Evolutionary conservation across 805 yeast genomes (phyloP), one percentile per base, ranked within the genome.

Genomic region (Maudiozyma saulgeensis): DNA sequence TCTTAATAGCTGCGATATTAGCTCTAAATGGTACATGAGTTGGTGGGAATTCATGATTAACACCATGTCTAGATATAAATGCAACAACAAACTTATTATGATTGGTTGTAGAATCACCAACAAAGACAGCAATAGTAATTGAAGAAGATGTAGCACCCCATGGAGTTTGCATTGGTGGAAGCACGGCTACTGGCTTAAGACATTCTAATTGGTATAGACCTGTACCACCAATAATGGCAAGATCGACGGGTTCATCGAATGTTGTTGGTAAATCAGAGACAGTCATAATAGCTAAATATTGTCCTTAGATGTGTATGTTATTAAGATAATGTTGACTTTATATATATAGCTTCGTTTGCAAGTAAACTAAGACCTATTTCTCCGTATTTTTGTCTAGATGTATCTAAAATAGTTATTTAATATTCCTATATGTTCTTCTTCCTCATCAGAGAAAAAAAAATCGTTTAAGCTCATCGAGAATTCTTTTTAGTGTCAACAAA

Each of bases 61-160:
- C 71, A 41, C 99, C 99, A 64, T 93, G 99, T 68, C 99, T 81
- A 15, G 97, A 93, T 56, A 93, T 74, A 62, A 93, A 93, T 1
- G 98, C 98, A 46, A 93, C 85, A 44, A 89, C 87, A 66, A 87
- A 81, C 15, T 55, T 55, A 16, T 49, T 43, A 28, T 28, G 3
- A 28, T 8, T 28, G 6, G 5, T 16, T 9, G 47, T 45, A 6
- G 44, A 13, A 19, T 39, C n/a, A 26, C 56, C 55, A 2, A 71
- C 68, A 41, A 96, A 87, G 56, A 76, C 80, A n/a, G 95, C 84
- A 53, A 93, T 81, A 45, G 96, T 90, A 63, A 93, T 86, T 39
- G 96, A 90, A 13, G 95, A 84, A 4, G 97, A 89, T 21, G 99
- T 96, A 56, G 76, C 78, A 11, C 99, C 99, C 98, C 98, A 93